Percentiles rank a stretch among this genome's conserved stretches.
phyloP scores from a whole-genome alignment of 2,329 filamentous ascomycete genomes.

The Aureobasidium sp. region DNA sequence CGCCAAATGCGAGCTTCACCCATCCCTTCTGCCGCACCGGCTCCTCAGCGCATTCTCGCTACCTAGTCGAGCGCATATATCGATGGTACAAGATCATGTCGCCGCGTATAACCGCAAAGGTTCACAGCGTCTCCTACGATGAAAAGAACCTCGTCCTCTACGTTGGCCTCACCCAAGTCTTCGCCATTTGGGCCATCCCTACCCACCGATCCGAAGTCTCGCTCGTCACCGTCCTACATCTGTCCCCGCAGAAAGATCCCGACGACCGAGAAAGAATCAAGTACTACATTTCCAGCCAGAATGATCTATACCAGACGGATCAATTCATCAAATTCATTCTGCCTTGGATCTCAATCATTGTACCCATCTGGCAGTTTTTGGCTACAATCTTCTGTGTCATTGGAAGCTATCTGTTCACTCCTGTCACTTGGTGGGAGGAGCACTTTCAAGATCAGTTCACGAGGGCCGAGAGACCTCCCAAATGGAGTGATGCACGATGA shows the following conservation, averaged over 20 bases:
- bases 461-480: slow-evolving; percentile 11
- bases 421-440: slow-evolving; percentile 46
- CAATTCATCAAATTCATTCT: slow-evolving; percentile 68
- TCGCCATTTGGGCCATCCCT: slow-evolving; percentile 70
- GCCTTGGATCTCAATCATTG: slow-evolving; percentile 47
- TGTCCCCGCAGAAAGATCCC: slow-evolving; percentile 16
- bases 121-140: slow-evolving; percentile 67
- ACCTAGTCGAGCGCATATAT: slow-evolving; percentile 62
- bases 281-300: slow-evolving; percentile 69
- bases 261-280: slow-evolving; percentile 25
- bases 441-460: slow-evolving; percentile 16
- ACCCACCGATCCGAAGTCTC: slow-evolving; percentile 54
- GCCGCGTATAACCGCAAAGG: slow-evolving; percentile 59
- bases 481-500: slow-evolving; percentile 17
- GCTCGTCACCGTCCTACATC: slow-evolving; percentile 28
- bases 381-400: slow-evolving; percentile 59
- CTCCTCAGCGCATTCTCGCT: slow-evolving; percentile 55
- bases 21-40: slow-evolving; percentile 71
- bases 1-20: slow-evolving; percentile 61
- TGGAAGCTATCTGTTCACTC: slow-evolving; percentile 46
- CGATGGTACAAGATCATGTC: slow-evolving; percentile 80
- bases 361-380: slow-evolving; percentile 58
- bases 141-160: slow-evolving; percentile 60
- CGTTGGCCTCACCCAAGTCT: slow-evolving; percentile 65
- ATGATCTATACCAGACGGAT: slow-evolving; percentile 73